Base-by-base conservation (phyloP, 2,329 filamentous ascomycete genomes). In the Colletotrichum somersetense region DNA sequence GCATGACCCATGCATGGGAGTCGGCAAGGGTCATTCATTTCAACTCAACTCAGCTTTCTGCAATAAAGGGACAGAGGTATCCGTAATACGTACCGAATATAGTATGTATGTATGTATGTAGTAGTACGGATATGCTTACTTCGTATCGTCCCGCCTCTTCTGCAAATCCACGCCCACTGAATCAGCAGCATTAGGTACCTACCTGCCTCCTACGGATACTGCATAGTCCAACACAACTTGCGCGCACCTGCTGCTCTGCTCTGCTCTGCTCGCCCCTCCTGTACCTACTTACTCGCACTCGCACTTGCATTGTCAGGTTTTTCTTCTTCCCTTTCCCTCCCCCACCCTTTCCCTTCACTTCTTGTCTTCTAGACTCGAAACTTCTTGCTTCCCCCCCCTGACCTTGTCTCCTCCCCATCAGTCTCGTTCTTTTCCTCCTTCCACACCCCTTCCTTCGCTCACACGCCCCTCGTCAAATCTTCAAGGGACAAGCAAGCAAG, bases 311-410 rank as follows among this genome's bases (percentile, higher is more conserved):
- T 26, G 20, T 26, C 67, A 61, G 66, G 23, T 11, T 11, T 10
- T 38, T 10, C 1, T 59, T 58, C 30, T 40, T 42, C 52, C 48
- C 44, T 48, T 46, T 35, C 50, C 26, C 26, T 26, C 26, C 26
- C 26, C 26, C 26, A 26, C 26, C 26, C 26, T 42, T 30, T 62
- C 12, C 30, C 23, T 52, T 38, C 57, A 44, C 44, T 62, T 42
- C 58, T 67, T 18, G 61, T 62, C 33, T 58, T 58, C 42, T 44
- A 46, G 23, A 52, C 46, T 57, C 18, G 44, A 23, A 50, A 64
- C 40, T 55, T 64, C 50, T 44, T 57, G 30, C 23, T 23, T 18
- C 44, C 26, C 16, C 11, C 11, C 26, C 44, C 20, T 50, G 20
- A 42, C 50, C 50, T 55, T 55, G 50, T 35, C 62, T 42, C 52